Base-by-base conservation (phyloP, 768 basidiomycete genomes). In the Podaxis rugospora region DNA sequence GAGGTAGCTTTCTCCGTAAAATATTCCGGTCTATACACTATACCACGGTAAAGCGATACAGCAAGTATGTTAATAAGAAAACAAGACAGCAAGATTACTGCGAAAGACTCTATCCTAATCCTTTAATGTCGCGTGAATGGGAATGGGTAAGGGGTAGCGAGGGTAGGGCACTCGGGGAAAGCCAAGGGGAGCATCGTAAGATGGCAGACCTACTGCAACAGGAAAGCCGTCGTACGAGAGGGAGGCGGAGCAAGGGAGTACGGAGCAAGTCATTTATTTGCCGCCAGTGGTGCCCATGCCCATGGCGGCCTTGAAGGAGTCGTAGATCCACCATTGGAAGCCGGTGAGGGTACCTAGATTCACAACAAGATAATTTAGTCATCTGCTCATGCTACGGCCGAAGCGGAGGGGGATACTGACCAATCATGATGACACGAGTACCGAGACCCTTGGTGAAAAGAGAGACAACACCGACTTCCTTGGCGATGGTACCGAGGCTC, bases 311-410 rank as follows among this genome's bases (percentile, higher is more conserved):
- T 93, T 93, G 85, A 93, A 93, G 54, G 84, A 79, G 72, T 93
- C 93, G 73, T 93, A 94, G 75, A 94, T 92, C 90, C 92, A 93
- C 91, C 90, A 92, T 81, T 92, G 89, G 89, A 91, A 91, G 69
- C 90, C 92, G 78, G 76, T 80, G 64, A 80, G 71, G 62, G 76
- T 77, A 76, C 76, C 74, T 70, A 65, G 70, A 70, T 64, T 67
- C 28, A 23, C 28, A 40, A 39, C 21, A 23, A 53, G 53, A 39
- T 25, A 54, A 40, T 27, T 58, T 50, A 50, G 28, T 44, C 11
- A 39, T 46, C 28, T 16, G 23, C 13, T 28, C 11, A 28, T 21
- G 2, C 44, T 37, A 25, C 55, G 25, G 6, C 21, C 7, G 54
- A 35, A 60, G 68, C 69, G 63, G 61, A 69, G 67, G 62, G 65